Base-by-base conservation (phyloP, 305 asterid genomes). In the Fraxinus ornus region DNA sequence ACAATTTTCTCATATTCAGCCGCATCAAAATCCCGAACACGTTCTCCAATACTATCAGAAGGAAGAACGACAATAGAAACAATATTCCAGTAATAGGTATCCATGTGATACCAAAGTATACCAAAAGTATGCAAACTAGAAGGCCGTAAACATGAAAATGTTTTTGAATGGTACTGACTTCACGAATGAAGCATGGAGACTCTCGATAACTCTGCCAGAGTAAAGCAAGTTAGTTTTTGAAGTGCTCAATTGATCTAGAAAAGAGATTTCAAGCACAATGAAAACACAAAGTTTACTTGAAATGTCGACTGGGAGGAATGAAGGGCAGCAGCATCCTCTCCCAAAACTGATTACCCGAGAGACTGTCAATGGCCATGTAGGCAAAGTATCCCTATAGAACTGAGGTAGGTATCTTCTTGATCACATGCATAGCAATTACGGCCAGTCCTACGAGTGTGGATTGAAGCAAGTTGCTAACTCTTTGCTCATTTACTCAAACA, bases 51-150 rank as follows among this genome's bases (percentile, higher is more conserved):
- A 82, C 77, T 83, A 94, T 90, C 80, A 93, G 90, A 72, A 94
- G 78, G 93, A 94, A 95, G 87, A 94, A 94, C 0, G 93, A 97
- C 13, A 95, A 68, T 1, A 98, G 98, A 81, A 95, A 95, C 86
- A 95, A 73, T 71, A 95, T 91, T 80, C 98, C 97, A 70, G 94
- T 97, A 36, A 93, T 83, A 0, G 98, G 99, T 75, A 95, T 95
- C 99, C 99, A 94, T 66, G 98, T 94, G 83, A 95, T 89, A 47
- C 97, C 99, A n/a, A 89, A 95, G 88, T 97, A 92, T 41, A 91
- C 24, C 80, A 95, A 77, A 47, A 95, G 89, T 94, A 95, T 2
- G 77, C 80, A 1, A 91, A 75, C 88, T 95, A 97, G 84, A 93
- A 90, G 5, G 86, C 4, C 0, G 97, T 95, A 75, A 95, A 95